Percentiles rank a stretch among this genome's conserved stretches.
Conservation (phyloP, 2,329 filamentous ascomycete species). For the Davidsoniella virescens region DNA sequence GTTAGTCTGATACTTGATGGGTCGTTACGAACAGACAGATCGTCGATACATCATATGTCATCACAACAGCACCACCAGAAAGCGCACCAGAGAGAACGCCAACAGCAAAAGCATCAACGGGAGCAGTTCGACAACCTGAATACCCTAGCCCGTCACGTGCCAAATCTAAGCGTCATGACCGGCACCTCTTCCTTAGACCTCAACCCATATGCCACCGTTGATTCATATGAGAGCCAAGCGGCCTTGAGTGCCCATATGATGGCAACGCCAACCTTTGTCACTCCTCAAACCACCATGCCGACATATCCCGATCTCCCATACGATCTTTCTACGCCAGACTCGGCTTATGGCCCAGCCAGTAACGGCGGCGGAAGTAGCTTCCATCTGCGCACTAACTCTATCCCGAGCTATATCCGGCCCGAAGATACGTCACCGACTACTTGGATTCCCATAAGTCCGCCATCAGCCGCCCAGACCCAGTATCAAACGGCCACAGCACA, state of each 20-base stretch:
- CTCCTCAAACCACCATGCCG: slow-evolving; percentile 31
- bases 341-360: slow-evolving; percentile 30
- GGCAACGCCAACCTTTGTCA: slow-evolving; percentile 26
- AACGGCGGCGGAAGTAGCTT: slow-evolving; percentile 22
- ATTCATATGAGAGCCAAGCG: slow-evolving; percentile 34
- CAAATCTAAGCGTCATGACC: too few relatives aligned
- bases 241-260: slow-evolving; percentile 34
- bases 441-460: slow-evolving; percentile 48
- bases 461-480: slow-evolving; percentile 37
- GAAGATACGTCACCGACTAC: slow-evolving; percentile 45
- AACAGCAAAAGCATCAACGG: too few relatives aligned
- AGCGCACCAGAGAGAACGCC: slow-evolving; percentile 9
- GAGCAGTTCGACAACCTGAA: too few relatives aligned
- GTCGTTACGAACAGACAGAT: too few relatives aligned
- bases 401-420: slow-evolving; percentile 34
- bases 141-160: too few relatives aligned
- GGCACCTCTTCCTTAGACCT: slow-evolving; percentile 28
- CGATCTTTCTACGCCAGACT: slow-evolving; percentile 36
- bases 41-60: too few relatives aligned
- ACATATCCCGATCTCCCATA: slow-evolving; percentile 43
- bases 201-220: slow-evolving; percentile 30
- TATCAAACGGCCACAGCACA: slow-evolving; percentile 25
- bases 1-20: slow-evolving; percentile 14
- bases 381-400: slow-evolving; percentile 37
- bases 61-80: slow-evolving; percentile 1